Evolutionary conservation across 2,329 filamentous ascomycete species (phyloP).

Genomic region (Zasmidium citrigriseum): DNA sequence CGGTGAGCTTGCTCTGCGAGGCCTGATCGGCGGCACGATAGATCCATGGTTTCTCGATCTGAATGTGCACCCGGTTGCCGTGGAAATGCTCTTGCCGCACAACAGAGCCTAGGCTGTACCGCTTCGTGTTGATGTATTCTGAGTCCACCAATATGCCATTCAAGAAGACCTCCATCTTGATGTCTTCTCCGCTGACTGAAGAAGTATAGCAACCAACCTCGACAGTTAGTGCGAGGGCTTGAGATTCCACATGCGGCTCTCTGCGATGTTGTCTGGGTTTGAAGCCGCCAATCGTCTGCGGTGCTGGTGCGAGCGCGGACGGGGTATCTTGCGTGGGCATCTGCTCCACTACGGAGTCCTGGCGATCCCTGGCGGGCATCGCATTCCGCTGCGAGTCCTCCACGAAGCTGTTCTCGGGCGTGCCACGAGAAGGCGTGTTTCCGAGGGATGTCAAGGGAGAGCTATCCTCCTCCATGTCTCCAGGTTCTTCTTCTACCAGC

Average conservation of each 20-base stretch:
- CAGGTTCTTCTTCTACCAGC: background rate
- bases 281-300: background rate
- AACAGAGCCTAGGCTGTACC: background rate
- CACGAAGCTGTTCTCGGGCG: background rate
- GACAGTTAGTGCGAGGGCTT: background rate
- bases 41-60: slow-evolving; percentile 49
- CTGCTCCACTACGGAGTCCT: background rate
- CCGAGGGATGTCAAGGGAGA: slow-evolving; percentile 14
- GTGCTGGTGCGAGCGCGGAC: background rate
- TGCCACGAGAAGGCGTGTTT: slow-evolving; percentile 5
- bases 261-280: background rate
- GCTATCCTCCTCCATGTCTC: background rate
- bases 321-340: background rate
- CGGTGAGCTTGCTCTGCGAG: slow-evolving; percentile 9
- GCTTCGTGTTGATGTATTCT: slow-evolving; percentile 22
- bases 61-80: slow-evolving; percentile 41
- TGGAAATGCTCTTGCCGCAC: slow-evolving; percentile 30
- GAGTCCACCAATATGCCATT: slow-evolving; percentile 45
- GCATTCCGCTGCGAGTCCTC: background rate
- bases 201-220: background rate
- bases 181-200: no score
- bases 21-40: slow-evolving; percentile 31
- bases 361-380: background rate
- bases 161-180: slow-evolving; percentile 52
- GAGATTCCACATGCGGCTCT: background rate